These are phyloP conservation scores for Phytomonas francai DNA, from an alignment of 208 protist genomes.

Conservation along the genomic window DNA sequence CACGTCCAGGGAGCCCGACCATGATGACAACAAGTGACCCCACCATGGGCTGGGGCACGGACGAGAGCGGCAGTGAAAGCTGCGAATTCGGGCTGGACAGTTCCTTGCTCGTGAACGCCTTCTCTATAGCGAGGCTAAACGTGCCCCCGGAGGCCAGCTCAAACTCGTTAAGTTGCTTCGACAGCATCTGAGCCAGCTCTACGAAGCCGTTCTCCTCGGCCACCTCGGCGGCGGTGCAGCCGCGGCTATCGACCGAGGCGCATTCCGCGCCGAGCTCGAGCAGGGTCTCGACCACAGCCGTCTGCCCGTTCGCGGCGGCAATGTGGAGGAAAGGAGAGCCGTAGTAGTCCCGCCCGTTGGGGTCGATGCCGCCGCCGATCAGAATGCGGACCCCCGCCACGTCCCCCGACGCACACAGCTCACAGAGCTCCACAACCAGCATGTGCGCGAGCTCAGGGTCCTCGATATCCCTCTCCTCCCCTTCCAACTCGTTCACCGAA, in stretches of 20 bases:
- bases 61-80: constrained; percentile 54
- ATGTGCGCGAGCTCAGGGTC: constrained; percentile 54
- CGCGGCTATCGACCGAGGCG: constrained; percentile 43
- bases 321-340: constrained; percentile 75
- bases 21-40: constrained; percentile 87
- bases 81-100: constrained; percentile 27
- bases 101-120: constrained; percentile 17
- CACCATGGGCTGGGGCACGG: constrained; percentile 75
- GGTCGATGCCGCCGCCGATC: constrained; percentile 59
- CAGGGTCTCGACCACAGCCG: constrained; percentile 44
- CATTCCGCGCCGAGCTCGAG: constrained; percentile 62
- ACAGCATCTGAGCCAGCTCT: constrained; percentile 49
- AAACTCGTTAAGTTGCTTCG: not conserved
- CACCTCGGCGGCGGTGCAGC: constrained; percentile 47
- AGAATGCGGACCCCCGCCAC: constrained; percentile 59
- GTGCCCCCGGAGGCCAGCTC: constrained; percentile 4
- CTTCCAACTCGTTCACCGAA: too few species aligned
- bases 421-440: constrained; percentile 75
- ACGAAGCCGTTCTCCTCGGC: constrained; percentile 48
- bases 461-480: too few species aligned
- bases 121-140: constrained; percentile 6
- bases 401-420: constrained; percentile 57
- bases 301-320: constrained; percentile 47
- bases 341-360: constrained; percentile 79
- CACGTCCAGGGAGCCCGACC: constrained; percentile 82